Evolutionary conservation across 495 filamentous ascomycete species (phyloP).

Genomic region (Baudoinia panamericana): DNA sequence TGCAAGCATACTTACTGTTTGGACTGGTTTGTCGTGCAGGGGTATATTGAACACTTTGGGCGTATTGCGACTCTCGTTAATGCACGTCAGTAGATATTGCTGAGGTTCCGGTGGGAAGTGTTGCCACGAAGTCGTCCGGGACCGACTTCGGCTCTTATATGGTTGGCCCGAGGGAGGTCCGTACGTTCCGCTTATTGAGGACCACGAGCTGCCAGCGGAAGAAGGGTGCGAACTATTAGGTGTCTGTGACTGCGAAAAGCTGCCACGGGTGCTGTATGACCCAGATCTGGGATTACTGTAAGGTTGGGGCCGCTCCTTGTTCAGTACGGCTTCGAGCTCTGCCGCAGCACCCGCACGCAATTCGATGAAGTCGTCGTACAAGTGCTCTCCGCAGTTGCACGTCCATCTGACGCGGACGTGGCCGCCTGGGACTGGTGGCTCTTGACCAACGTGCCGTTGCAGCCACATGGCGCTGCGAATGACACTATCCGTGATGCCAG

Average conservation of each 20-base stretch:
- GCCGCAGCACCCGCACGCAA: conserved; percentile 27
- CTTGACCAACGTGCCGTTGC: conserved; percentile 8
- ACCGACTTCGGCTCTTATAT: too few species aligned
- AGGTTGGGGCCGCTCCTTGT: too few species aligned
- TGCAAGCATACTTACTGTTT: too few species aligned
- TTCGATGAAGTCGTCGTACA: conserved; percentile 32
- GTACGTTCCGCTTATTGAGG: too few species aligned
- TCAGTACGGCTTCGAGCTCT: conserved; percentile 25
- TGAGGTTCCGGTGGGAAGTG: conserved; percentile 13
- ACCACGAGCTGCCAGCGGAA: too few species aligned
- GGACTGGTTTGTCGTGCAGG: too few species aligned
- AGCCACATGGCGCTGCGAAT: conserved; percentile 2
- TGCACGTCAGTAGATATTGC: conserved; percentile 26
- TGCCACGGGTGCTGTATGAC: conserved; percentile 12
- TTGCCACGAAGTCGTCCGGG: too few species aligned
- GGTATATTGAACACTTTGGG: too few species aligned
- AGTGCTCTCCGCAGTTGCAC: conserved; percentile 27
- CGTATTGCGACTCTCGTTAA: conserved; percentile 26
- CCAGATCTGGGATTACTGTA: too few species aligned
- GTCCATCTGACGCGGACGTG: conserved; percentile 28
- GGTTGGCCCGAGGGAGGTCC: too few species aligned
- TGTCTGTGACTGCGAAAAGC: too few species aligned
- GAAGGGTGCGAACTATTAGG: too few species aligned
- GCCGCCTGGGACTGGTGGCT: conserved; percentile 5
- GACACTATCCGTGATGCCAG: not conserved